Evolutionary conservation across 257 asterid species (phyloP), one percentile per base, ranked within the genome.

Genomic region (Phtheirospermum japonicum): DNA sequence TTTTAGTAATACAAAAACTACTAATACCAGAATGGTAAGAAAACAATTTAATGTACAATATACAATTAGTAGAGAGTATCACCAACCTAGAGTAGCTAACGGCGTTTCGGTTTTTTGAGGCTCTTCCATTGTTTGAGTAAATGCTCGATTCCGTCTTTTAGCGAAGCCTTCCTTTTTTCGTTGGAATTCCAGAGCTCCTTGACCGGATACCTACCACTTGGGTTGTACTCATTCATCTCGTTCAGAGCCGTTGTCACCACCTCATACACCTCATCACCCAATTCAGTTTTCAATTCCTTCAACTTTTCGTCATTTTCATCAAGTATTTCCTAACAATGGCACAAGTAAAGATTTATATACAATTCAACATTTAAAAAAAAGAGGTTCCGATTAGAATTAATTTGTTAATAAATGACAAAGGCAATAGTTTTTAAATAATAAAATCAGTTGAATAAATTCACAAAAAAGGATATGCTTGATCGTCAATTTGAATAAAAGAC

Each of bases 141-240:
- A 11, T 62, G 64, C 10, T 57, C 57, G 31, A 81, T 77, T 46
- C 79, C 85, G 57, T 84, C 91, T 28, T n/a, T 58, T 6, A 84
- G 59, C 0, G 69, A 26, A 20, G 59, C 82, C 73, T 68, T 79
- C 74, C 80, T 73, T n/a, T 66, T 65, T 43, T 77, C 76, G 0
- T 11, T 67, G 17, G 34, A 1, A 63, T 84, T 81, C 91, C 91
- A 84, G 52, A 84, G 65, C 65, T 75, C 82, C 2, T 71, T 71
- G 14, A 84, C 78, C 4, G 88, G 84, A 64, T 81, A 81, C 68
- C 91, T 71, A 33, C 91, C 91, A 51, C 91, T 84, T 11, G 88
- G 84, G 64, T 84, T 84, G 73, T 79, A 79, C 53, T 71, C 77
- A 17, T 81, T 84, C 73, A 84, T 12, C 75, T 84, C 88, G 34